Evolutionary conservation across 331 rosid genomes (phyloP).

Genomic region (Malus hybrid): DNA sequence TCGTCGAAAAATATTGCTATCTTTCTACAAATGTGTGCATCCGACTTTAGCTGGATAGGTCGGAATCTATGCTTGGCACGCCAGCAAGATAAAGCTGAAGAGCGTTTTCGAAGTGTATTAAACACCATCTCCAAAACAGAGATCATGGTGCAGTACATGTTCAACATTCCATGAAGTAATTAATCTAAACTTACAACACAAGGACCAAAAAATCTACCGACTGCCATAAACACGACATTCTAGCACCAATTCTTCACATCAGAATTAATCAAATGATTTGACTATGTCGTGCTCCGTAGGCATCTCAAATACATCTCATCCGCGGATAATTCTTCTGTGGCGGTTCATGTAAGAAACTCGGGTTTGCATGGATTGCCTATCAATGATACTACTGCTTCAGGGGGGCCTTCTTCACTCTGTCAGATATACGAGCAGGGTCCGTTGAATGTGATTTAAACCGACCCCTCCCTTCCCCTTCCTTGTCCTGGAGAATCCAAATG

Average conservation of each 20-base stretch:
- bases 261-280: background rate
- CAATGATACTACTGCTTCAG: slow-evolving; percentile 43
- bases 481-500: slow-evolving; percentile 51
- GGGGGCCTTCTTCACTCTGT: slow-evolving; percentile 98
- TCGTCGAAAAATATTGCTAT: background rate
- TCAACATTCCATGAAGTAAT: background rate
- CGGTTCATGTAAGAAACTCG: slow-evolving; percentile 9
- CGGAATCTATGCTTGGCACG: background rate
- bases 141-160: background rate
- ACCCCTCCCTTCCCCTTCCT: slow-evolving; percentile 90
- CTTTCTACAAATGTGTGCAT: background rate
- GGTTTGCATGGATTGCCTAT: background rate
- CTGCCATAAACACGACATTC: background rate
- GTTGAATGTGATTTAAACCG: slow-evolving; percentile 91
- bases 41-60: background rate
- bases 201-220: slow-evolving; percentile 6
- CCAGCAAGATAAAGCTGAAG: background rate
- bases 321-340: background rate
- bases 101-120: background rate
- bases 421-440: slow-evolving; percentile 88
- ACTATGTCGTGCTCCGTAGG: background rate
- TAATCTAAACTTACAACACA: slow-evolving; percentile 13
- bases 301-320: background rate
- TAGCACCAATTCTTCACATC: background rate
- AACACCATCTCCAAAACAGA: background rate